Percentiles rank a stretch among this genome's conserved stretches.
phyloP scores from a whole-genome alignment of 768 basidiomycete genomes.

The Leccinum uliginosum region DNA sequence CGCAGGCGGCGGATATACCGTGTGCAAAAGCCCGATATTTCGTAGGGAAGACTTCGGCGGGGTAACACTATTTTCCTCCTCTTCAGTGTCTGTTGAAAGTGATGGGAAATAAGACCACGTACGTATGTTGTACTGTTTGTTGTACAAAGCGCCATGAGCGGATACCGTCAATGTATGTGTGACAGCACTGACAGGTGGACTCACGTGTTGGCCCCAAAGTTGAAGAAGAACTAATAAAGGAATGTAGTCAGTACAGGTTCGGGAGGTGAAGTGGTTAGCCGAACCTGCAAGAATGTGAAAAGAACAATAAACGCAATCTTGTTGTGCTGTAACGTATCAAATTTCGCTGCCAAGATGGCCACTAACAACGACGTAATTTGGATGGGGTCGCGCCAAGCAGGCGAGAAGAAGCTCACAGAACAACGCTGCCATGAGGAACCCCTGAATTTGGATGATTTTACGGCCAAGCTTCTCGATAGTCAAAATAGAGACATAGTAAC shows the following conservation, averaged over 20 bases:
- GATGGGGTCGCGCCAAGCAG: not conserved
- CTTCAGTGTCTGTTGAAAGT: not conserved
- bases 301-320: constrained; percentile 62
- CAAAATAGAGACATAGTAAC: constrained; percentile 66
- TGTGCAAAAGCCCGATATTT: constrained; percentile 70
- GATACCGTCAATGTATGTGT: not conserved
- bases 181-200: constrained; percentile 15
- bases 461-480: constrained; percentile 71
- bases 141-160: constrained; percentile 1
- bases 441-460: constrained; percentile 72
- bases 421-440: constrained; percentile 65
- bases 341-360: constrained; percentile 64
- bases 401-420: constrained; percentile 43
- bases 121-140: constrained; percentile 49
- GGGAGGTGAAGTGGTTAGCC: not conserved
- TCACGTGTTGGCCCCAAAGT: constrained; percentile 72
- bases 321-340: constrained; percentile 41
- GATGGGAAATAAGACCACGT: constrained; percentile 6
- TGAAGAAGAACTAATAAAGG: constrained; percentile 64
- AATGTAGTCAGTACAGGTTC: not conserved
- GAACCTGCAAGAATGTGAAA: constrained; percentile 64
- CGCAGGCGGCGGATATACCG: constrained; percentile 68
- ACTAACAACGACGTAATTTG: constrained; percentile 33
- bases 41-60: constrained; percentile 79
- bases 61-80: constrained; percentile 46